Evolutionary conservation across 2,329 filamentous ascomycete species (phyloP).

Genomic region (Davidsoniella australis): DNA sequence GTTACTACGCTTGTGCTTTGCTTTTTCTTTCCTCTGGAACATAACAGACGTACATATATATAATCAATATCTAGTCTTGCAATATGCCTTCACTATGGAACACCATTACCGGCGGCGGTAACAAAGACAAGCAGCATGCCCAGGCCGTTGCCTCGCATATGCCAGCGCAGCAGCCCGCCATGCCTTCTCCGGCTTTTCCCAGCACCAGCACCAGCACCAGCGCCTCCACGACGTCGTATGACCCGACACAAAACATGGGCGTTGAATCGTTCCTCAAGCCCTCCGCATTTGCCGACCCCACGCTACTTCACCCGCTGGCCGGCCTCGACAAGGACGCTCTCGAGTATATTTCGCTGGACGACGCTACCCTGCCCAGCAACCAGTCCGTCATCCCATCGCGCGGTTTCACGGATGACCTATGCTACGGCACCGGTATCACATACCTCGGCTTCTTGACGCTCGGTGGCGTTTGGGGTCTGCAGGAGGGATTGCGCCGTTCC

Average conservation of each 20-base stretch:
- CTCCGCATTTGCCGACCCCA: slow-evolving; percentile 66
- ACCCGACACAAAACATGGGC: slow-evolving; percentile 58
- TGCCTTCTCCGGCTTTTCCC: slow-evolving; percentile 28
- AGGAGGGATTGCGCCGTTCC: slow-evolving; percentile 73
- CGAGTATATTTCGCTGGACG: slow-evolving; percentile 89
- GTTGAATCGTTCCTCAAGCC: slow-evolving; percentile 72
- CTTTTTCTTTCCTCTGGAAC: neutral
- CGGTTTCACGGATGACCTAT: slow-evolving; percentile 95
- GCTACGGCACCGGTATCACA: slow-evolving; percentile 89
- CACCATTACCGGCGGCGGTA: slow-evolving; percentile 42
- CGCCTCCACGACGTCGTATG: slow-evolving; percentile 39
- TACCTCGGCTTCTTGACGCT: slow-evolving; percentile 75
- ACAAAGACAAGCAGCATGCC: slow-evolving; percentile 27
- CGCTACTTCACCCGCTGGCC: slow-evolving; percentile 79
- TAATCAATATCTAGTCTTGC: neutral
- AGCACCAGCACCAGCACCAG: slow-evolving; percentile 34
- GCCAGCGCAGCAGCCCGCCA: slow-evolving; percentile 2
- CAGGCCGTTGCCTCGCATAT: slow-evolving; percentile 20
- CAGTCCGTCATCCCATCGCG: slow-evolving; percentile 83
- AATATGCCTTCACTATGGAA: slow-evolving; percentile 43
- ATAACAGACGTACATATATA: slow-evolving; percentile 1
- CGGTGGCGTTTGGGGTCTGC: slow-evolving; percentile 82
- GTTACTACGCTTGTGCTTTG: neutral
- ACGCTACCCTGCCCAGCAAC: slow-evolving; percentile 67
- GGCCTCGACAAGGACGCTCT: slow-evolving; percentile 84